Conservation (phyloP, 192 early-diverging fungal species). For the Coemansia sp. region DNA sequence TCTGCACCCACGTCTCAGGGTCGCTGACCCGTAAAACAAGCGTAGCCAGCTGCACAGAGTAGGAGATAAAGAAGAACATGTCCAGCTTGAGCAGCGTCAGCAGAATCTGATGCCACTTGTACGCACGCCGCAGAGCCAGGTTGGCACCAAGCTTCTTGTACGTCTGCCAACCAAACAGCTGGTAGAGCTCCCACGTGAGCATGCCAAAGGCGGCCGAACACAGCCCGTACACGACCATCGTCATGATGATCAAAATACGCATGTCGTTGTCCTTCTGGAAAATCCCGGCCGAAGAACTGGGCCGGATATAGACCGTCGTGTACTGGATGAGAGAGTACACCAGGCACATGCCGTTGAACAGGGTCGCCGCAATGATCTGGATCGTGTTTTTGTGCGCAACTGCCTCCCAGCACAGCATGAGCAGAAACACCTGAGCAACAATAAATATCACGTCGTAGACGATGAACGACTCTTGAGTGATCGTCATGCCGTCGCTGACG, state of each 20-base stretch:
- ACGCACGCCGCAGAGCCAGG: conserved; percentile 64
- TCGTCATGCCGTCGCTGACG: conserved; percentile 33
- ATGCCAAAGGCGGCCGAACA: conserved; percentile 44
- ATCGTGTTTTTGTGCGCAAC: conserved; percentile 90
- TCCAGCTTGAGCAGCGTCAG: conserved; percentile 78
- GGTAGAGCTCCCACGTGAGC: conserved; percentile 57
- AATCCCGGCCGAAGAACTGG: conserved; percentile 41
- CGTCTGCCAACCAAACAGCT: conserved; percentile 78
- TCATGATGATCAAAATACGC: conserved; percentile 42
- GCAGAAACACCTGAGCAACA: conserved; percentile 76
- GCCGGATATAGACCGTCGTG: conserved; percentile 47
- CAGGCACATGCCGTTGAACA: conserved; percentile 55
- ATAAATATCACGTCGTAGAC: conserved; percentile 89
- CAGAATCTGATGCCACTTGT: conserved; percentile 73
- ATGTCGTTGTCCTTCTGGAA: conserved; percentile 51
- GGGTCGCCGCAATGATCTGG: conserved; percentile 68
- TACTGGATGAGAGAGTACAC: conserved; percentile 54
- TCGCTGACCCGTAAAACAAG: conserved; percentile 55
- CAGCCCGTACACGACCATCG: conserved; percentile 48
- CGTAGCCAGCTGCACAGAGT: conserved; percentile 68
- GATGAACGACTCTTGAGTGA: conserved; percentile 48
- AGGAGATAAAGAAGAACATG: conserved; percentile 72
- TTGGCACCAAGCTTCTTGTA: conserved; percentile 82
- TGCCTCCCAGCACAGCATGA: conserved; percentile 82
- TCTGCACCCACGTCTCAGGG: conserved; percentile 51